phyloP scores from a whole-genome alignment of 306 rosid species.

The Rubus parviflorus region DNA sequence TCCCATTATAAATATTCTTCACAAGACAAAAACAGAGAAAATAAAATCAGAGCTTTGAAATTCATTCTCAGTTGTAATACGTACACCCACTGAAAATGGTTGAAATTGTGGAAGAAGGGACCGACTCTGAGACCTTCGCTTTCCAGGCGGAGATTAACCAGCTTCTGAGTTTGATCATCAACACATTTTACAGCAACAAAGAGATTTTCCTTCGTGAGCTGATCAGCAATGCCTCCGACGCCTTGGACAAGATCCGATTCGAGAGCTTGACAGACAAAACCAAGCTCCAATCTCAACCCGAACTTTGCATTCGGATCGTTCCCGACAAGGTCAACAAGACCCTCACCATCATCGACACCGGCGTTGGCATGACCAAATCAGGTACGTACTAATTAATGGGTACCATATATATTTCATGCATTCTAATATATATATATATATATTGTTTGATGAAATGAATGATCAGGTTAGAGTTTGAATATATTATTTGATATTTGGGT shows the following conservation, averaged over 20 bases:
- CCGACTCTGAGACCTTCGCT: slow-evolving; percentile 24
- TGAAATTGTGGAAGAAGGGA: slow-evolving; percentile 18
- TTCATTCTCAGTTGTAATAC: neutral
- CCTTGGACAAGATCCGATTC: slow-evolving; percentile 35
- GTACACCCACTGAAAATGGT: slow-evolving; percentile 3
- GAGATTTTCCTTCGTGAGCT: slow-evolving; percentile 40
- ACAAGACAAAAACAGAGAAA: neutral
- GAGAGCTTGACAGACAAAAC: slow-evolving; percentile 39
- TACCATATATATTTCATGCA: neutral
- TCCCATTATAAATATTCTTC: neutral
- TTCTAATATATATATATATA: neutral
- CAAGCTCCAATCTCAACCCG: slow-evolving; percentile 30
- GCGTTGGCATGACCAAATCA: slow-evolving; percentile 41
- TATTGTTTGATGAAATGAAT: too few relatives aligned
- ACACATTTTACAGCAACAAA: slow-evolving; percentile 38
- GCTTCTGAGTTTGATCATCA: slow-evolving; percentile 42
- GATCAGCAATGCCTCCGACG: slow-evolving; percentile 38
- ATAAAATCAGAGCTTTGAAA: neutral
- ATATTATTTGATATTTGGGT: neutral
- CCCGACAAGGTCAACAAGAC: slow-evolving; percentile 33
- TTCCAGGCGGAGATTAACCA: slow-evolving; percentile 41
- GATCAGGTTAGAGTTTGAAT: too few relatives aligned
- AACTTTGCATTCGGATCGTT: slow-evolving; percentile 31
- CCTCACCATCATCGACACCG: slow-evolving; percentile 34
- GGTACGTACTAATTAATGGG: slow-evolving; percentile 5